Base-by-base conservation (phyloP, 176 grass and related monocot species). In the Alopecurus myosuroides region DNA sequence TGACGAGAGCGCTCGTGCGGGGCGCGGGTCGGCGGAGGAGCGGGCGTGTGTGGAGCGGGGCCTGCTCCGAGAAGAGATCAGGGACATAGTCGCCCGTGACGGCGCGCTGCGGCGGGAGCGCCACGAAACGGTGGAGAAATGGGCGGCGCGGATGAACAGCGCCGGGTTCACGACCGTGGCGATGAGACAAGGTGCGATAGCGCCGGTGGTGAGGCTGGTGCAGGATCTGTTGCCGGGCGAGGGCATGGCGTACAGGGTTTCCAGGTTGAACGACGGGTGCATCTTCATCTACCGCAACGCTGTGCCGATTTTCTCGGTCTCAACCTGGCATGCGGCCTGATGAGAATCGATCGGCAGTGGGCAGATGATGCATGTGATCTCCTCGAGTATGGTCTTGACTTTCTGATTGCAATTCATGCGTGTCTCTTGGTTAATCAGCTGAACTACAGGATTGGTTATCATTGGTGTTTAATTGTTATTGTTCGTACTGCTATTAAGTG, bases 51-150 rank as follows among this genome's bases (percentile, higher is more conserved):
- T 90, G 53, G 89, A 97, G 85, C 85, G 62, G 6, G 18, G 82
- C 46, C 35, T 92, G 29, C 79, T 94, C 22, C 85, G 77, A 1
- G 86, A 90, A 67, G 83, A 94, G 82, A 92, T 97, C 40, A 88
- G 45, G 83, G 87, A 90, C 67, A 88, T 97, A n/a, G 42, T 97
- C 20, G 44, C 84, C 7, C 76, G 58, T 23, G 81, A 90, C 1
- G 94, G 92, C 0, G 1, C 36, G 36, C 49, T 78, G 56, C 78
- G 88, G 30, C 77, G 50, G 48, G 94, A 90, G 80, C 84, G 92
- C n/a, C 94, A 97, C 22, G 89, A 97, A 72, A 80, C 20, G 66
- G n/a, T 90, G n/a, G 72, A 37, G 40, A 6, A 53, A 3, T 97
- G 94, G 94, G 25, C 18, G 7, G 58, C 13, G 40, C 45, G 94